Conservation (phyloP, 805 yeast species). For the Candida sphagnicola region DNA sequence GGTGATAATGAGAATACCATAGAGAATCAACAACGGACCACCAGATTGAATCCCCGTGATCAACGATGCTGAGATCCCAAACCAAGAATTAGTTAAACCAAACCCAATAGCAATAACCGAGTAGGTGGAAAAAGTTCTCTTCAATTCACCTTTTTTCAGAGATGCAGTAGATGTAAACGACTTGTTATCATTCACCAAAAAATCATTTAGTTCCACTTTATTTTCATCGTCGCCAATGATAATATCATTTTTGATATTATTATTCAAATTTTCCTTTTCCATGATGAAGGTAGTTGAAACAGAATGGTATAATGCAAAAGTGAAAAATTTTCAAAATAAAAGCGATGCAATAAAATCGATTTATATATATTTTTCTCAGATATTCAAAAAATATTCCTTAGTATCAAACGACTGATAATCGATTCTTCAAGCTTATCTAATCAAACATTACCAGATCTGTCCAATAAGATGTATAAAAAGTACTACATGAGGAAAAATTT, state of each 20-base stretch:
- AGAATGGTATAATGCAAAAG: neutral
- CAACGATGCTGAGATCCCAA: constrained; percentile 38
- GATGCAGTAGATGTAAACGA: neutral
- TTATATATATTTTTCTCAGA: neutral
- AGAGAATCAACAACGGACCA: constrained; percentile 38
- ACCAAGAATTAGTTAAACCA: constrained; percentile 42
- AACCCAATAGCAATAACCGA: constrained; percentile 39
- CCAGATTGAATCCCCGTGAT: constrained; percentile 40
- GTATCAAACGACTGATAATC: neutral
- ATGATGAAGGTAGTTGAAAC: neutral
- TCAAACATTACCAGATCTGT: neutral
- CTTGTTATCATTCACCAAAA: constrained; percentile 1
- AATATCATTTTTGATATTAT: neutral
- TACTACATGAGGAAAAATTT: neutral
- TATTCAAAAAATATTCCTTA: no score
- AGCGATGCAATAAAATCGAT: neutral
- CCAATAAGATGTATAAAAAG: neutral
- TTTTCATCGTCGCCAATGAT: neutral
- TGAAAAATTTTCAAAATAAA: neutral
- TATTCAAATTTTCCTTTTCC: neutral
- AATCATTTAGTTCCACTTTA: neutral
- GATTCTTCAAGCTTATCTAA: neutral
- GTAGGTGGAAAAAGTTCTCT: constrained; percentile 35
- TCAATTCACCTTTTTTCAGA: constrained; percentile 6
- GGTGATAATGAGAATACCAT: constrained; percentile 38